Evolutionary conservation across 129 eudicot species (phyloP).

Genomic region (Pseudognaphalium luteoalbum): DNA sequence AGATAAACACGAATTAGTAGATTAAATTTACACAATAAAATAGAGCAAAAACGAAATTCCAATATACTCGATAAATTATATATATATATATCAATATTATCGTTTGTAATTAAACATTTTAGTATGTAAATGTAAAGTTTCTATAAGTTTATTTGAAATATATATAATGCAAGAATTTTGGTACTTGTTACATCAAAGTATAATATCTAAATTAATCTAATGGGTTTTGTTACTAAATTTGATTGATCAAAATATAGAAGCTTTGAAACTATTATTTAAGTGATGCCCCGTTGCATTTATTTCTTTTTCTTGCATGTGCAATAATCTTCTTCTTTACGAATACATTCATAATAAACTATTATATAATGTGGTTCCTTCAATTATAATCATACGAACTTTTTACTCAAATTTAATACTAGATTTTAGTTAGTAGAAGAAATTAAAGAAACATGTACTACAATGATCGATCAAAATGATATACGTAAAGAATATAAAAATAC

Average conservation of each 20-base stretch:
- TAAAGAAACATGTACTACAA: no score
- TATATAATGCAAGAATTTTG: neutral
- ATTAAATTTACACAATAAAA: neutral
- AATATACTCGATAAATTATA: no score
- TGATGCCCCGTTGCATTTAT: neutral
- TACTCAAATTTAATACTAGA: no score
- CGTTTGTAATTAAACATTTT: no score
- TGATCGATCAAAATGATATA: no score
- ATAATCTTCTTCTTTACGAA: neutral
- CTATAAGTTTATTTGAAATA: no score
- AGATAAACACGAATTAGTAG: neutral
- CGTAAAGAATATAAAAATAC: no score
- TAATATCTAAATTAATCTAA: neutral
- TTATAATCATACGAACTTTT: conserved; percentile 18
- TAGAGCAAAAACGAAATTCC: no score
- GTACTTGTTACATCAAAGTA: neutral
- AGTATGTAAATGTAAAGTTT: no score
- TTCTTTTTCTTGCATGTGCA: conserved; percentile 26
- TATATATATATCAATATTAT: no score
- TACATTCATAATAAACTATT: neutral
- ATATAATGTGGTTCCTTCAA: neutral
- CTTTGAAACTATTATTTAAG: conserved; percentile 20
- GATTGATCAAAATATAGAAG: conserved; percentile 14
- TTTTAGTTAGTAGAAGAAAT: no score
- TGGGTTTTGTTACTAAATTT: conserved; percentile 2